A percentile compares a stretch with the other conserved stretches of the same genome.
phyloP scores from a whole-genome alignment of 257 asterid genomes.

The Eustoma russellianum region DNA sequence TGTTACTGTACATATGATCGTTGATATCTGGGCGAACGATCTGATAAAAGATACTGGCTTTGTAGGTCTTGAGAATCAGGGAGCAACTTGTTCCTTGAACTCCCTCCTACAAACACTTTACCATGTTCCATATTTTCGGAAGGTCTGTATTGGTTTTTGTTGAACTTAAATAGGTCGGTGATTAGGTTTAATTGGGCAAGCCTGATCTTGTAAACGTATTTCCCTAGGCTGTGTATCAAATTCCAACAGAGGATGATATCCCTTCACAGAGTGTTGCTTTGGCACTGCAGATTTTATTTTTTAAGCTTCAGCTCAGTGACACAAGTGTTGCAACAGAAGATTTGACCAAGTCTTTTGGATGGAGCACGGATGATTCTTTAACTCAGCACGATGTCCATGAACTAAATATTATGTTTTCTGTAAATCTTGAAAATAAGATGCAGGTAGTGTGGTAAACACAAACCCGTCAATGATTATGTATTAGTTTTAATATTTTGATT shows the following conservation, averaged over 20 bases:
- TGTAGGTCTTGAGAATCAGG: slow-evolving; percentile 67
- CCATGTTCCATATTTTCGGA: slow-evolving; percentile 59
- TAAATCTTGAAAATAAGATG: slow-evolving; percentile 95
- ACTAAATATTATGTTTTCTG: slow-evolving; percentile 73
- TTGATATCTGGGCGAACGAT: slow-evolving; percentile 58
- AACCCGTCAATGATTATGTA: background rate
- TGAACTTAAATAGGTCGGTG: background rate
- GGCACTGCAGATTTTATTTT: slow-evolving; percentile 90
- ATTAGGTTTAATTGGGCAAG: slow-evolving; percentile 9
- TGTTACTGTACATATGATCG: slow-evolving; percentile 50
- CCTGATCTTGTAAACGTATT: slow-evolving; percentile 12
- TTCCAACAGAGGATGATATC: slow-evolving; percentile 95
- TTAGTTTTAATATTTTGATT: slow-evolving; percentile 9
- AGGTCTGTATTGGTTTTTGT: slow-evolving; percentile 7
- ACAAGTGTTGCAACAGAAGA: slow-evolving; percentile 92
- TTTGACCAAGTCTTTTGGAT: slow-evolving; percentile 92
- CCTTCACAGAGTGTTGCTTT: slow-evolving; percentile 93
- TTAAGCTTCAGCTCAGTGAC: slow-evolving; percentile 83
- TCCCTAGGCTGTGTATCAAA: slow-evolving; percentile 83
- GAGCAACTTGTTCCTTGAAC: slow-evolving; percentile 70
- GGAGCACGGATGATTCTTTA: slow-evolving; percentile 93
- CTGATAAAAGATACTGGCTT: slow-evolving; percentile 59
- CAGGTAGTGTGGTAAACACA: slow-evolving; percentile 41
- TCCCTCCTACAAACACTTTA: slow-evolving; percentile 64
- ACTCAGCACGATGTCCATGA: slow-evolving; percentile 98